These are phyloP conservation scores for Linnemannia exigua DNA, from an alignment of 192 early-diverging fungal species.

Conservation along the genomic window DNA sequence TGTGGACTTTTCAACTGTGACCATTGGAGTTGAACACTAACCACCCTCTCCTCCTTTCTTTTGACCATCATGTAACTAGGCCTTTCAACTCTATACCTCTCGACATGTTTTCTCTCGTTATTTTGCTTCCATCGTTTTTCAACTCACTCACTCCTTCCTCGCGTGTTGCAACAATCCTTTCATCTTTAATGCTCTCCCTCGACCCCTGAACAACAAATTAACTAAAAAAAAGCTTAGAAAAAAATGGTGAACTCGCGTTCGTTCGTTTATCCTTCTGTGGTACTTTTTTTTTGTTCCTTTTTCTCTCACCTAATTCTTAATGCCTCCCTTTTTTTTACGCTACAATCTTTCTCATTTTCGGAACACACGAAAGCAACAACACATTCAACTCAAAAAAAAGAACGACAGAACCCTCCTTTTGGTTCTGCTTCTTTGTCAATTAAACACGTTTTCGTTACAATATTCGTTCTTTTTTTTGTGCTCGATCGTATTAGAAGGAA, in stretches of 20 bases:
- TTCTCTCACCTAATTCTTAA: not conserved
- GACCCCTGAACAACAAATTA: not conserved
- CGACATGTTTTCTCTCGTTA: constrained; percentile 5
- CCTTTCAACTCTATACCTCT: not conserved
- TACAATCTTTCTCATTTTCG: not conserved
- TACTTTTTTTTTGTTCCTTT: not conserved
- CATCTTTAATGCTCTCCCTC: constrained; percentile 1
- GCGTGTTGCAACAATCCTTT: not conserved
- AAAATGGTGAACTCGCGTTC: not conserved
- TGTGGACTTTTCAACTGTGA: not conserved
- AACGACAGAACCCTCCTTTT: not conserved
- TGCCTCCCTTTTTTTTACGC: not conserved
- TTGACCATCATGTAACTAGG: not conserved
- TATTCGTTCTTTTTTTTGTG: no score
- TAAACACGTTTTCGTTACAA: not conserved
- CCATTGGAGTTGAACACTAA: not conserved
- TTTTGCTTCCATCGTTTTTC: not conserved
- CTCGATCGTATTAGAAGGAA: no score
- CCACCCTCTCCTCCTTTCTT: not conserved
- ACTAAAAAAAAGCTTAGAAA: not conserved
- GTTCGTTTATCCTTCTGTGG: not conserved
- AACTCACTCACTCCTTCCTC: not conserved
- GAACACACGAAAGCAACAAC: not conserved
- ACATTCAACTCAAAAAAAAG: not conserved
- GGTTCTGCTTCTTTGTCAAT: not conserved